These are phyloP conservation scores for Chenopodium berlandieri DNA, from an alignment of 148 eudicot species.

Conservation along the genomic window DNA sequence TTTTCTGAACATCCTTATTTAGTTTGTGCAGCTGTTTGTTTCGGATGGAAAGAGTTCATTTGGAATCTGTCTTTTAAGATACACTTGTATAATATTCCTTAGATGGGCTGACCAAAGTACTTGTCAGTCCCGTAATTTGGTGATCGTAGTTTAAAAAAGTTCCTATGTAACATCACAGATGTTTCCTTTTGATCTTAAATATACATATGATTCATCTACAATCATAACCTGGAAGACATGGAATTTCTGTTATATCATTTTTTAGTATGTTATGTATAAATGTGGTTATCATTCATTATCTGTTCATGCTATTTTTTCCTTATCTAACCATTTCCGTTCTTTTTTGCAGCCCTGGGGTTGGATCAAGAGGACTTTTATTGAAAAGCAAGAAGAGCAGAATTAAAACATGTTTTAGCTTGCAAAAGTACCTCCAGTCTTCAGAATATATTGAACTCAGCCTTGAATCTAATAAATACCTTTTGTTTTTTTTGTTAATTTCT, in stretches of 20 bases:
- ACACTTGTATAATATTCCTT: neutral
- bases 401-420: slow-evolving; percentile 2
- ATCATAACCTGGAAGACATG: neutral
- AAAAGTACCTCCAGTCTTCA: neutral
- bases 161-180: neutral
- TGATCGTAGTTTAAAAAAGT: neutral
- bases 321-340: slow-evolving; percentile 5
- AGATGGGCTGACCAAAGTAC: neutral
- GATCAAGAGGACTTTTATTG: slow-evolving; percentile 46
- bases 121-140: neutral
- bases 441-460: slow-evolving; percentile 13
- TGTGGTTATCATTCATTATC: neutral
- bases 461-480: slow-evolving; percentile 35
- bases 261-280: neutral
- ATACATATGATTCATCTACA: neutral
- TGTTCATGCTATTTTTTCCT: neutral
- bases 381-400: slow-evolving; percentile 37
- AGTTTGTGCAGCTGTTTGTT: too few species aligned
- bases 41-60: neutral
- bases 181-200: neutral
- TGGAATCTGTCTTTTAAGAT: neutral
- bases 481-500: slow-evolving; percentile 23
- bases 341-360: slow-evolving; percentile 45
- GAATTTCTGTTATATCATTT: neutral
- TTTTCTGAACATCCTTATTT: too few species aligned